These are phyloP conservation scores for Calendula officinalis DNA, from an alignment of 129 eudicot genomes.

Conservation along the genomic window DNA sequence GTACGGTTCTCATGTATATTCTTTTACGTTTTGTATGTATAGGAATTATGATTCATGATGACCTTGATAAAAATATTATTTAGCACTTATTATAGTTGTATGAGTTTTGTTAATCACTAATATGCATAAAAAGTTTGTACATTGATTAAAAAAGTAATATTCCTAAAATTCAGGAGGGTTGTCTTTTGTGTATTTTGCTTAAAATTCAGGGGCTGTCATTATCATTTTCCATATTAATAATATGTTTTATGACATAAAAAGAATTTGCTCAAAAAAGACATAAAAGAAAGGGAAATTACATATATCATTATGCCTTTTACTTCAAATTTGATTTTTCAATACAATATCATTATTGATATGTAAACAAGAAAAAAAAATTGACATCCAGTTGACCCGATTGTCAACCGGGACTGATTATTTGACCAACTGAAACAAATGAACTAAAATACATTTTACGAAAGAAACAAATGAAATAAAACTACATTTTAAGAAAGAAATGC, in stretches of 20 bases:
- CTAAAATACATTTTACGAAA: not conserved
- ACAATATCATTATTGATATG: slow-evolving; percentile 6
- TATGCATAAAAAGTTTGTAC: too few species aligned
- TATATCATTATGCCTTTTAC: not conserved
- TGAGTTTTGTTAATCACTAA: too few species aligned
- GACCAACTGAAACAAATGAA: not conserved
- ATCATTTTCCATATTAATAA: too few species aligned
- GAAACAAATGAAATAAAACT: not conserved
- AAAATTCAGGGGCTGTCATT: too few species aligned
- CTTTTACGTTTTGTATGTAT: too few species aligned
- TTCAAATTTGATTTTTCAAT: not conserved
- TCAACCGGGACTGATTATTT: slow-evolving; percentile 7
- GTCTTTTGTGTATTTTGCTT: too few species aligned
- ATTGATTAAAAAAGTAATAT: too few species aligned
- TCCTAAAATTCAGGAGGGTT: too few species aligned
- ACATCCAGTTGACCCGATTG: not conserved
- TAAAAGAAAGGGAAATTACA: not conserved
- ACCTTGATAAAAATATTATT: not conserved
- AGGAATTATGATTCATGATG: not conserved
- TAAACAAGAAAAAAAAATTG: not conserved
- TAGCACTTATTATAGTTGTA: too few species aligned
- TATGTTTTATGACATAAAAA: too few species aligned
- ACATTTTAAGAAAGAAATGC: slow-evolving; percentile 18
- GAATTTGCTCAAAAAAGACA: too few species aligned
- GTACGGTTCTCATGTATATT: not conserved